Conservation (phyloP, 2,329 filamentous ascomycete species). For the Phialocephala subalpina region DNA sequence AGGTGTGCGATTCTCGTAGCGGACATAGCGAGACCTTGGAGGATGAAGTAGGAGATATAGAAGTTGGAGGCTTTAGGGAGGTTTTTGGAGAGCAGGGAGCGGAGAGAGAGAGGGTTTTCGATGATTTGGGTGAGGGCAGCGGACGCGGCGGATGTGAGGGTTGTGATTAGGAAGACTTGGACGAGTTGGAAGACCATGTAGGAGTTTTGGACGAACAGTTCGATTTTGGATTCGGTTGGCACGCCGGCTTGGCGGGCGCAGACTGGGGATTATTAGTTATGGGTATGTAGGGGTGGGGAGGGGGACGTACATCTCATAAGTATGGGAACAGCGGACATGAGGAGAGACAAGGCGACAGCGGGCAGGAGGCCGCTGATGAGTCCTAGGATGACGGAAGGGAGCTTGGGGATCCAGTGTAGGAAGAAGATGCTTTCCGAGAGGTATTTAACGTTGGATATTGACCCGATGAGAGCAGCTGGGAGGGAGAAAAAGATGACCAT, state of each 20-base stretch:
- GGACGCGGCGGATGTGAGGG: slow-evolving; percentile 69
- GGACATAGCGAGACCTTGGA: slow-evolving; percentile 71
- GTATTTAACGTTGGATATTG: slow-evolving; percentile 69
- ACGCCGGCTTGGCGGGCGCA: slow-evolving; percentile 67
- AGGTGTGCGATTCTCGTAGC: slow-evolving; percentile 66
- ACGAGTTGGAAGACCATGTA: slow-evolving; percentile 93
- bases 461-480: slow-evolving; percentile 69
- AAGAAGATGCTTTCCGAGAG: slow-evolving; percentile 60
- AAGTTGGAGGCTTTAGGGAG: slow-evolving; percentile 72
- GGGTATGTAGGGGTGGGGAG: slow-evolving; percentile 10
- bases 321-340: slow-evolving; percentile 67
- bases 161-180: slow-evolving; percentile 90
- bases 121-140: slow-evolving; percentile 61
- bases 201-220: slow-evolving; percentile 74
- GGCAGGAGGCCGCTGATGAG: slow-evolving; percentile 70
- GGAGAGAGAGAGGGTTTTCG: slow-evolving; percentile 55
- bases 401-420: slow-evolving; percentile 63
- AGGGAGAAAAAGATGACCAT: slow-evolving; percentile 75
- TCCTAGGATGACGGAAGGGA: slow-evolving; percentile 63
- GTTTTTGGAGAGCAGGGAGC: slow-evolving; percentile 59
- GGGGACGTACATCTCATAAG: slow-evolving; percentile 61
- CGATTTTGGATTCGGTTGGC: slow-evolving; percentile 64
- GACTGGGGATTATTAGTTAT: slow-evolving; percentile 45
- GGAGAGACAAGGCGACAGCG: slow-evolving; percentile 62
- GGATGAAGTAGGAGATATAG: slow-evolving; percentile 72